Conservation (phyloP, 495 filamentous ascomycete species). For the Lasiosphaeriaceae sp. region DNA sequence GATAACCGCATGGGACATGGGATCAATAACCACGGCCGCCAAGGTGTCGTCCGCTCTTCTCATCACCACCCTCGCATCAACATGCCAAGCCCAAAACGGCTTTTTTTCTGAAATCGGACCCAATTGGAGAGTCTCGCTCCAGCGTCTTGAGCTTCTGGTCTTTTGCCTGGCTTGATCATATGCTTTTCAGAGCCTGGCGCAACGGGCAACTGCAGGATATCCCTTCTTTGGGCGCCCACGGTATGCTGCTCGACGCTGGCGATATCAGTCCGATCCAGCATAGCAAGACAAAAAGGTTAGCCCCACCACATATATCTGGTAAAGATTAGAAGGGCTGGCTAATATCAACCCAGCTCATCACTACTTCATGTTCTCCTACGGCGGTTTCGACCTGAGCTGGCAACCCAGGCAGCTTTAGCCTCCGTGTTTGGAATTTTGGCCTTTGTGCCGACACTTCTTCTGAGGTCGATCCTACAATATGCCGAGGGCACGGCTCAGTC, state of each 20-base stretch:
- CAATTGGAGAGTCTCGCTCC: neutral
- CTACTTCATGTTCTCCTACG: conserved; percentile 1
- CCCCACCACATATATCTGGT: neutral
- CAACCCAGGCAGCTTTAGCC: neutral
- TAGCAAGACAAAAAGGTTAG: conserved; percentile 2
- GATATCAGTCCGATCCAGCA: neutral
- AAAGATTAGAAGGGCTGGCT: neutral
- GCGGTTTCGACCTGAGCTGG: neutral
- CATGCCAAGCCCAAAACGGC: neutral
- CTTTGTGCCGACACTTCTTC: conserved; percentile 8
- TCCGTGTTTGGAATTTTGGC: conserved; percentile 4
- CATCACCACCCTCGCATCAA: neutral
- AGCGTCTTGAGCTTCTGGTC: neutral
- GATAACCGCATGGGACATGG: neutral
- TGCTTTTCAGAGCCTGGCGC: neutral
- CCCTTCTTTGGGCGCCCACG: neutral
- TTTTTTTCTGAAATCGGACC: neutral
- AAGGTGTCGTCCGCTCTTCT: neutral
- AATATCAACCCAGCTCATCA: neutral
- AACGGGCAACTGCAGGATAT: neutral
- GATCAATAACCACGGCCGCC: neutral
- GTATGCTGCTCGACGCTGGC: neutral
- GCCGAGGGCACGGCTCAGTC: conserved; percentile 8
- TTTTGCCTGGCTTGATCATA: neutral
- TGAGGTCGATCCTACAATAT: conserved; percentile 11